A percentile compares a stretch with the other conserved stretches of the same genome.
Evolutionary conservation across 176 grass and related monocot species (phyloP).

Genomic region (Puya raimondii): DNA sequence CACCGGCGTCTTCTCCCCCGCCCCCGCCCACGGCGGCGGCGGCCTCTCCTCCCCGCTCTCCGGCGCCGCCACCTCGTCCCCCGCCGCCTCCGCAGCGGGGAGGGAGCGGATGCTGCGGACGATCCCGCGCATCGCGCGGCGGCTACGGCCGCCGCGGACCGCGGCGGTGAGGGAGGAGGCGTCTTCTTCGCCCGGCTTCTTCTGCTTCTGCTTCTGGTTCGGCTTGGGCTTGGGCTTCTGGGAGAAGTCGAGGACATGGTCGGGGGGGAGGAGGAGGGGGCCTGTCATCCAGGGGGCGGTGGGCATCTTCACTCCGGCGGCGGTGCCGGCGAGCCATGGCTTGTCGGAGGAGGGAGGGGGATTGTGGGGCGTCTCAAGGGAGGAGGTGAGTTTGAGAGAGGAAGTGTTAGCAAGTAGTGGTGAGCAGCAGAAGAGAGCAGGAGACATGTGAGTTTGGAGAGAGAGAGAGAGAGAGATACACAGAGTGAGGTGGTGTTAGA

Average conservation of each 20-base stretch:
- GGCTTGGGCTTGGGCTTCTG: not conserved
- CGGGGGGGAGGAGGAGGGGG: not conserved
- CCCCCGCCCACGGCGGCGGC: slow-evolving; percentile 12
- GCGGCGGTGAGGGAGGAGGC: slow-evolving; percentile 30
- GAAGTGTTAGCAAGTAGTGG: not conserved
- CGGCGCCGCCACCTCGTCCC: slow-evolving; percentile 30
- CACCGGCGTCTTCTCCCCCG: not conserved
- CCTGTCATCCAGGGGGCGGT: slow-evolving; percentile 7
- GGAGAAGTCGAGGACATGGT: slow-evolving; percentile 4
- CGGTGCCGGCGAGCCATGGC: not conserved
- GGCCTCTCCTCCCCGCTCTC: slow-evolving; percentile 26
- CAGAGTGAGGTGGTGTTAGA: not conserved
- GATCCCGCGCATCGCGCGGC: slow-evolving; percentile 42
- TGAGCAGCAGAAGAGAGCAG: not conserved
- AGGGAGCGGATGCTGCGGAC: slow-evolving; percentile 52
- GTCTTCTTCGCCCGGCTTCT: not conserved
- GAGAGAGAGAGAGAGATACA: not conserved
- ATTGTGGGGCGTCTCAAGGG: not conserved
- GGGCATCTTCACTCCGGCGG: slow-evolving; percentile 5
- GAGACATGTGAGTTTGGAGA: not conserved
- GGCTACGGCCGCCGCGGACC: slow-evolving; percentile 46
- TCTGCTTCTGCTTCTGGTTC: not conserved
- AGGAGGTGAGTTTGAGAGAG: not conserved
- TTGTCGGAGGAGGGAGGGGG: not conserved
- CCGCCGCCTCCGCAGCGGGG: slow-evolving; percentile 26